Conservation (phyloP, 2,329 filamentous ascomycete genomes). For the Phialophora tarda region DNA sequence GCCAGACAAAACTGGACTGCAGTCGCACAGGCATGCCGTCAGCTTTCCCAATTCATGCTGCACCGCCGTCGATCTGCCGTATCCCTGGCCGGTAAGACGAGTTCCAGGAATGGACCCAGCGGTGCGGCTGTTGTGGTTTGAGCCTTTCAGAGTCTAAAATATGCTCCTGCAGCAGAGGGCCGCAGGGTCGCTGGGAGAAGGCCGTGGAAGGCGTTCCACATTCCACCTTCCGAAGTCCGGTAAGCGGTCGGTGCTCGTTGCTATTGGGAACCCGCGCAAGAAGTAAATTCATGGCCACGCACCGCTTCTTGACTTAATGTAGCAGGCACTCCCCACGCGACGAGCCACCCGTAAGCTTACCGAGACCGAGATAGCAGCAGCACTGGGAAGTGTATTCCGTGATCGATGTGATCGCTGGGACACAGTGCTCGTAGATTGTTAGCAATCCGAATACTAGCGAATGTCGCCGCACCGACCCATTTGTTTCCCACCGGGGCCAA, state of each 20-base stretch:
- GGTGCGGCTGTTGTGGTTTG: conserved; percentile 22
- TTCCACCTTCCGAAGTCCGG: conserved; percentile 18
- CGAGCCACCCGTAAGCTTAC: conserved; percentile 22
- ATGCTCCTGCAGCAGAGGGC: conserved; percentile 21
- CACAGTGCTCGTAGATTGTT: background rate
- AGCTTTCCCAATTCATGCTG: conserved; percentile 29
- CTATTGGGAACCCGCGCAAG: conserved; percentile 16
- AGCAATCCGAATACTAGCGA: background rate
- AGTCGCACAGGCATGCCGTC: conserved; percentile 27
- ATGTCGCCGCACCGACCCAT: background rate
- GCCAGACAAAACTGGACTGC: conserved; percentile 15
- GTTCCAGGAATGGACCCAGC: conserved; percentile 23
- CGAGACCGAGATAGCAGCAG: conserved; percentile 14
- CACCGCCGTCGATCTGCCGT: conserved; percentile 31
- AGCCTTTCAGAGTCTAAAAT: conserved; percentile 11
- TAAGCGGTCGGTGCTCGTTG: conserved; percentile 8
- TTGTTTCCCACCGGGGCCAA: background rate
- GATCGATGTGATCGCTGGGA: background rate
- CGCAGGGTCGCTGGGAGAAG: background rate
- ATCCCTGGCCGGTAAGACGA: conserved; percentile 16
- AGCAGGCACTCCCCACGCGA: conserved; percentile 17
- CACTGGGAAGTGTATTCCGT: background rate
- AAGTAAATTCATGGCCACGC: conserved; percentile 6
- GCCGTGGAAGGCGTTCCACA: conserved; percentile 10
- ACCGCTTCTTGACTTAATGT: background rate